Base-by-base conservation (phyloP, 2,329 filamentous ascomycete genomes). In the Talaromyces funiculosus region DNA sequence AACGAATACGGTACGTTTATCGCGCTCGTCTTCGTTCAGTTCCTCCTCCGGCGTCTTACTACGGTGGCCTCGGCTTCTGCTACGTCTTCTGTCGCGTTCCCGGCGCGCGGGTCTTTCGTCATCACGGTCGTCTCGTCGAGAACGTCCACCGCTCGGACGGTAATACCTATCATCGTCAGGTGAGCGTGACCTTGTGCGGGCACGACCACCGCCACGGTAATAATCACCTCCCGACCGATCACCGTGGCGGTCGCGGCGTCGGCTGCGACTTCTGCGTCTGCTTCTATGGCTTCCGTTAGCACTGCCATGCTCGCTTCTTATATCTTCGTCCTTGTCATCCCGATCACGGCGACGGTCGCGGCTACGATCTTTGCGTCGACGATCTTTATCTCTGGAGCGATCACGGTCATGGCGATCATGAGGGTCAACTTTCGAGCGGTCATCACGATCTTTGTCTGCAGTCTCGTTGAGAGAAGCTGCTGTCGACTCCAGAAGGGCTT, bases 1-100 rank as follows among this genome's bases (percentile, higher is more conserved):
- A 59, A 99, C 94, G 73, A 99, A 99, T 62, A 99, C 91, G 61
- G 95, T 99, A 70, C 94, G 90, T 69, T 91, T 89, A 79, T 99
- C 94, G 72, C 93, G 89, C 78, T 99, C 94, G 77, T 97, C 94
- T 75, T 97, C 92, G 69, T 90, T 96, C 63, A 90, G 85, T 71
- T 90, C 86, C 29, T 91, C 88, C 57, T 88, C 86, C 33, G 77
- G 77, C 29, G 81, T 81, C 66, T 80, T 82, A 67, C 71, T 74
- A 53, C 72, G 69, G 63, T 76, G 71, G 66, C 73, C 74, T 61
- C 74, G 69, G 66, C 74, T 73, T 65, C 73, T 68, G 68, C 79
- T 74, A 67, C 78, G 72, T 74, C 77, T 75, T 64, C 75, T 74
- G 57, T 78, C 65, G 63, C 80, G 78, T 59, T 80, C 80, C 68